Percentiles rank a stretch among this genome's conserved stretches.
phyloP scores from a whole-genome alignment of 129 eudicot species.

The Lonicera japonica region DNA sequence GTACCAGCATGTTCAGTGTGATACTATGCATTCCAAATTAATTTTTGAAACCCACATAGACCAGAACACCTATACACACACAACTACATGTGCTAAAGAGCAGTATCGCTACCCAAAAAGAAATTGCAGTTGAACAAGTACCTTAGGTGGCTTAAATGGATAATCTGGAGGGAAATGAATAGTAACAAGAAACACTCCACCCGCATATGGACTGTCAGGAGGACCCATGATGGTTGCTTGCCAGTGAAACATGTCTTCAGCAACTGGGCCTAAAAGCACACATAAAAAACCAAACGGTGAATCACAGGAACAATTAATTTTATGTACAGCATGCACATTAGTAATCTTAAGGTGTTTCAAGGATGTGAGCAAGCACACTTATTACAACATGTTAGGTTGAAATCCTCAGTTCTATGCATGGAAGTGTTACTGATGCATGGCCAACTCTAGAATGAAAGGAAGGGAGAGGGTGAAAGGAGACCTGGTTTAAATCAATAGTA shows the following conservation, averaged over 20 bases:
- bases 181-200: constrained; percentile 70
- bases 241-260: too few species aligned
- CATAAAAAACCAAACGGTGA: not conserved
- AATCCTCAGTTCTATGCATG: too few species aligned
- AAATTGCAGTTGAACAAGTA: constrained; percentile 14
- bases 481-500: too few species aligned
- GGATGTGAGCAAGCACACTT: too few species aligned
- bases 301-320: not conserved
- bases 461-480: too few species aligned
- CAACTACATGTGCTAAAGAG: too few species aligned
- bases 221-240: constrained; percentile 88
- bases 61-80: too few species aligned
- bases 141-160: constrained; percentile 84
- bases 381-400: too few species aligned
- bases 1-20: not conserved
- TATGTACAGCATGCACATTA: too few species aligned
- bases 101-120: constrained; percentile 3
- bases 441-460: too few species aligned
- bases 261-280: constrained; percentile 58
- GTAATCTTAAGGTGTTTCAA: too few species aligned
- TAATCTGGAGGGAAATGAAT: constrained; percentile 75
- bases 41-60: not conserved
- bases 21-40: not conserved
- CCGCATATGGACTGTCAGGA: constrained; percentile 70
- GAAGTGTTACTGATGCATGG: too few species aligned